These are phyloP conservation scores for Alternaria tenuissima DNA, from an alignment of 2,329 filamentous ascomycete species.

Conservation along the genomic window DNA sequence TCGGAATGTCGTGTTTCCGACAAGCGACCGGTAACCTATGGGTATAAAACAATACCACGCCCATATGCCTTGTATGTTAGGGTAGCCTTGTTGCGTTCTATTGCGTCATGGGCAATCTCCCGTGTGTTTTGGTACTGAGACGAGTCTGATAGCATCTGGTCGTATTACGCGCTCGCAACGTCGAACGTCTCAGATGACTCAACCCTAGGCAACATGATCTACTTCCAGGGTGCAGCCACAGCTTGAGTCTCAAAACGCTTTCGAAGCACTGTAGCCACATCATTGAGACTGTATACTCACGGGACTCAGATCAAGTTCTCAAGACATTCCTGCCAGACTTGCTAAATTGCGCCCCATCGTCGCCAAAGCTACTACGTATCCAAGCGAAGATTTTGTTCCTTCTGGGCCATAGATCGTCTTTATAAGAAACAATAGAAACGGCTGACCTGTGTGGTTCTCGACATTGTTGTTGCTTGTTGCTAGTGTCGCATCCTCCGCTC, in stretches of 20 bases:
- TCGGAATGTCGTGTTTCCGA: constrained; percentile 11
- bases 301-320: constrained; percentile 12
- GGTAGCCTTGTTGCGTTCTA: not conserved
- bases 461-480: constrained; percentile 1
- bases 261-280: constrained; percentile 18
- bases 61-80: constrained; percentile 1
- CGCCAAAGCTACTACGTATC: constrained; percentile 17
- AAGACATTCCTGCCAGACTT: constrained; percentile 20
- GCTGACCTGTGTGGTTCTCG: not conserved
- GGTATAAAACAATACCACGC: not conserved
- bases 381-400: constrained; percentile 13
- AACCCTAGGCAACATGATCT: constrained; percentile 16
- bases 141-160: constrained; percentile 24
- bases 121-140: constrained; percentile 10
- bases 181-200: constrained; percentile 31
- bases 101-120: not conserved
- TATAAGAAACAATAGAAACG: not conserved
- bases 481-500: constrained; percentile 14
- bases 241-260: constrained; percentile 25
- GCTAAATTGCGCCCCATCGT: constrained; percentile 1
- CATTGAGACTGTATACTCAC: constrained; percentile 4
- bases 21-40: not conserved
- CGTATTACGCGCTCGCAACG: constrained; percentile 31
- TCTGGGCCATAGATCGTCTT: constrained; percentile 9
- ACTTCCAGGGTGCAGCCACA: constrained; percentile 33